phyloP scores from a whole-genome alignment of 495 filamentous ascomycete species.

The Aspergillus sclerotiicarbonarius region DNA sequence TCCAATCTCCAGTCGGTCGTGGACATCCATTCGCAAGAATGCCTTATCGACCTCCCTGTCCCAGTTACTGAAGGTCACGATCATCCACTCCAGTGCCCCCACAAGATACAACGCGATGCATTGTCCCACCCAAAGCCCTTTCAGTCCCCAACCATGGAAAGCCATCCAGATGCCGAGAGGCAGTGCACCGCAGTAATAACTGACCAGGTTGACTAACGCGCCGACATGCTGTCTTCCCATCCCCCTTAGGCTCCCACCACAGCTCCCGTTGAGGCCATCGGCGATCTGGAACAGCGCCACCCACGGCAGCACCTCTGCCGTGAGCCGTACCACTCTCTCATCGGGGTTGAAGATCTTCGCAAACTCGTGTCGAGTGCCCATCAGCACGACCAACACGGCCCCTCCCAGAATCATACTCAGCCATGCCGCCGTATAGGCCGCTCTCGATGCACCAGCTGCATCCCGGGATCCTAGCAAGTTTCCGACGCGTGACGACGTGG shows the following conservation, averaged over 20 bases:
- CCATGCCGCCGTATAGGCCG: constrained; percentile 76
- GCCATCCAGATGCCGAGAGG: constrained; percentile 84
- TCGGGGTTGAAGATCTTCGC: constrained; percentile 86
- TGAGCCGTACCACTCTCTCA: constrained; percentile 66
- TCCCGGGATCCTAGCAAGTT: constrained; percentile 76
- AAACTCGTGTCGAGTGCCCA: constrained; percentile 73
- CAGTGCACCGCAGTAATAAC: constrained; percentile 83
- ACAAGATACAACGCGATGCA: constrained; percentile 87
- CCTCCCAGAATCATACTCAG: constrained; percentile 69
- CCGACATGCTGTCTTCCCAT: constrained; percentile 90
- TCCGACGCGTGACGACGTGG: constrained; percentile 75
- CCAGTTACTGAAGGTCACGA: constrained; percentile 79
- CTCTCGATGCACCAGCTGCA: constrained; percentile 64
- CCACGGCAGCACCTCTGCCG: constrained; percentile 79
- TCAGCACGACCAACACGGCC: constrained; percentile 67
- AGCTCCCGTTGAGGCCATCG: constrained; percentile 82
- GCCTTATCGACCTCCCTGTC: constrained; percentile 72
- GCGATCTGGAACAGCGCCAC: constrained; percentile 95
- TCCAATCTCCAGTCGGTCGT: constrained; percentile 46
- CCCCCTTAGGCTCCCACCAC: constrained; percentile 76
- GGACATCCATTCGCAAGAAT: constrained; percentile 70
- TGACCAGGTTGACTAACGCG: constrained; percentile 83
- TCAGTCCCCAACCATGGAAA: constrained; percentile 85
- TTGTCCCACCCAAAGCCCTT: constrained; percentile 84
- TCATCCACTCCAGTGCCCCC: constrained; percentile 73